phyloP scores from a whole-genome alignment of 2,329 filamentous ascomycete species.

The Ceratocystis cubensis region DNA sequence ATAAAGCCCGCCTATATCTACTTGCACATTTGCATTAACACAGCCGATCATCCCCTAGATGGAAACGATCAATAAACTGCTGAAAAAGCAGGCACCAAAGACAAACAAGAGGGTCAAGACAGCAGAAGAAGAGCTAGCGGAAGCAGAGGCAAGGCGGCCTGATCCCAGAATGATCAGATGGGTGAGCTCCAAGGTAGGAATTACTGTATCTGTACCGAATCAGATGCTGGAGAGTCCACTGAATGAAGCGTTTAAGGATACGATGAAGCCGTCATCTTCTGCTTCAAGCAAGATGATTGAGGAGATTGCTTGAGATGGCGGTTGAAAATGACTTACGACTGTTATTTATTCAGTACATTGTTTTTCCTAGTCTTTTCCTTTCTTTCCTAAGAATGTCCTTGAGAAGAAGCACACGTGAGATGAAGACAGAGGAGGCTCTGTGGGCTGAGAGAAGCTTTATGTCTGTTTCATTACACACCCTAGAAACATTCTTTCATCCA shows the following conservation, averaged over 20 bases:
- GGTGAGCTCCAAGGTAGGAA: slow-evolving; percentile 55
- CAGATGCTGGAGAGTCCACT: slow-evolving; percentile 54
- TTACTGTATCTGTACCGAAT: slow-evolving; percentile 49
- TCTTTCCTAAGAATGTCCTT: not conserved
- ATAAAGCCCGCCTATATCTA: not conserved
- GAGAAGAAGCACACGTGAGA: not conserved
- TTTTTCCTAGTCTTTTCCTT: not conserved
- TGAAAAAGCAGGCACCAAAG: slow-evolving; percentile 76
- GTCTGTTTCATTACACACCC: not conserved
- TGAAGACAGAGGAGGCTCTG: not conserved
- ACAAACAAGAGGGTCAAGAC: slow-evolving; percentile 43
- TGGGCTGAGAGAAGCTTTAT: not conserved
- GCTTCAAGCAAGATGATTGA: slow-evolving; percentile 37
- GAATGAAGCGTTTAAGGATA: slow-evolving; percentile 43
- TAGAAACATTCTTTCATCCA: not conserved
- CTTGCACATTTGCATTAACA: slow-evolving; percentile 2
- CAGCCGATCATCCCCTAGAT: slow-evolving; percentile 39
- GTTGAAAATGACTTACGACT: not conserved
- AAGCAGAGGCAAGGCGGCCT: slow-evolving; percentile 40
- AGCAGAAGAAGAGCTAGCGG: slow-evolving; percentile 29
- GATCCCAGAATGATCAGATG: slow-evolving; percentile 56
- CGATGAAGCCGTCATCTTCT: slow-evolving; percentile 23
- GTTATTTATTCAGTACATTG: not conserved
- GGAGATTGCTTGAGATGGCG: slow-evolving; percentile 34
- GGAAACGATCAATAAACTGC: slow-evolving; percentile 82